Conservation (phyloP, 1,284 basidiomycete species). For the Lentinus polychrous region DNA sequence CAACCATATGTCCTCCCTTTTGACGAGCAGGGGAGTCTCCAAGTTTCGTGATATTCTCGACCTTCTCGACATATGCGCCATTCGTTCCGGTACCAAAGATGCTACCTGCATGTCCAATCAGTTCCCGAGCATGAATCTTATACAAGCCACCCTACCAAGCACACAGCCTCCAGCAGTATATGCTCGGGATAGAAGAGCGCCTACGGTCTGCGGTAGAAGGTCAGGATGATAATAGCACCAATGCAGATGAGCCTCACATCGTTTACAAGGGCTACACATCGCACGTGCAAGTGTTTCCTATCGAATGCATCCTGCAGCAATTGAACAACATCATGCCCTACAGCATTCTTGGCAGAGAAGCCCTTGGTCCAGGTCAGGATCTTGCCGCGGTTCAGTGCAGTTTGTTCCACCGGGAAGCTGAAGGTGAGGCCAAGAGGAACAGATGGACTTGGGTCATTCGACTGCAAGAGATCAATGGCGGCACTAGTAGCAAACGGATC, state of each 20-base stretch:
- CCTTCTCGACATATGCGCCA: constrained; percentile 90
- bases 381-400: constrained; percentile 83
- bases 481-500: constrained; percentile 22
- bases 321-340: constrained; percentile 89
- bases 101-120: constrained; percentile 32
- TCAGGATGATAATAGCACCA: not conserved
- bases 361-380: constrained; percentile 98
- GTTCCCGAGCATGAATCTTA: not conserved
- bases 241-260: constrained; percentile 55
- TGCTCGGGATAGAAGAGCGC: constrained; percentile 86
- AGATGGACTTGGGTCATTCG: constrained; percentile 28
- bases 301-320: constrained; percentile 93
- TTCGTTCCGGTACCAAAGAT: constrained; percentile 99
- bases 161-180: constrained; percentile 88
- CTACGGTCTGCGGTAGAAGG: constrained; percentile 67
- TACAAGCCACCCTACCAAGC: constrained; percentile 43
- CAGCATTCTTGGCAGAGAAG: constrained; percentile 84
- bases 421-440: constrained; percentile 90
- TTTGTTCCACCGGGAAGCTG: constrained; percentile 96
- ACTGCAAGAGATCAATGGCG: constrained; percentile 10
- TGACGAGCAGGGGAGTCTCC: constrained; percentile 51
- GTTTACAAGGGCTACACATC: constrained; percentile 92
- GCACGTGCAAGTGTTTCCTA: constrained; percentile 89
- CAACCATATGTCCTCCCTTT: constrained; percentile 78
- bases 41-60: constrained; percentile 81